Percentiles rank a stretch among this genome's conserved stretches.
Evolutionary conservation across 768 basidiomycete species (phyloP).

Genomic region (Floccularia luteovirens): DNA sequence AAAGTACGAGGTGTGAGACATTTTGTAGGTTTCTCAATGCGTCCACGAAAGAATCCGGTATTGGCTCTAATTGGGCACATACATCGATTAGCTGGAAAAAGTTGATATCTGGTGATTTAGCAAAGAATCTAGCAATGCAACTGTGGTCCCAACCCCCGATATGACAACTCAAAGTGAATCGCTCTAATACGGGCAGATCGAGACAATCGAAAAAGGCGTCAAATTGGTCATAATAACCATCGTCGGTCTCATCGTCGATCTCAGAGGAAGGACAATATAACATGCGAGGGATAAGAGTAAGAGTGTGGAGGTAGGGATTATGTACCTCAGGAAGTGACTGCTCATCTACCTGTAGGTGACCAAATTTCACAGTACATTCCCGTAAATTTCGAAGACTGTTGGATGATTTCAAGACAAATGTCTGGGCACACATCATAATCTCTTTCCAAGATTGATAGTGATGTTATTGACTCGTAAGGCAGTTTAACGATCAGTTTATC

Average conservation of each 20-base stretch:
- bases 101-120: background rate
- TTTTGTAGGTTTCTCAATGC: no score
- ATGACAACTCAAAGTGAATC: background rate
- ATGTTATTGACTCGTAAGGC: conserved; percentile 6
- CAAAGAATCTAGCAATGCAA: background rate
- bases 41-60: no score
- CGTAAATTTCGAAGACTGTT: background rate
- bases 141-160: background rate
- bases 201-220: background rate
- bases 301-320: no score
- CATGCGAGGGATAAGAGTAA: no score
- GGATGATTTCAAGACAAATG: conserved; percentile 5
- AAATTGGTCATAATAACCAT: background rate
- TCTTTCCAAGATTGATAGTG: conserved; percentile 5
- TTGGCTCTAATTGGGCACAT: no score
- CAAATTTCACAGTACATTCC: background rate
- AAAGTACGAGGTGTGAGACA: no score
- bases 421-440: conserved; percentile 6
- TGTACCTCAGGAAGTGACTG: no score
- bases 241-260: no score
- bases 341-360: background rate
- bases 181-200: background rate
- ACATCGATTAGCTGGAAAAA: no score
- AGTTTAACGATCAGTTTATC: conserved; percentile 4
- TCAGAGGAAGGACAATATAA: no score